Evolutionary conservation across 176 grass and related monocot species (phyloP), one percentile per base, ranked within the genome.

Genomic region (Musa itinerans): DNA sequence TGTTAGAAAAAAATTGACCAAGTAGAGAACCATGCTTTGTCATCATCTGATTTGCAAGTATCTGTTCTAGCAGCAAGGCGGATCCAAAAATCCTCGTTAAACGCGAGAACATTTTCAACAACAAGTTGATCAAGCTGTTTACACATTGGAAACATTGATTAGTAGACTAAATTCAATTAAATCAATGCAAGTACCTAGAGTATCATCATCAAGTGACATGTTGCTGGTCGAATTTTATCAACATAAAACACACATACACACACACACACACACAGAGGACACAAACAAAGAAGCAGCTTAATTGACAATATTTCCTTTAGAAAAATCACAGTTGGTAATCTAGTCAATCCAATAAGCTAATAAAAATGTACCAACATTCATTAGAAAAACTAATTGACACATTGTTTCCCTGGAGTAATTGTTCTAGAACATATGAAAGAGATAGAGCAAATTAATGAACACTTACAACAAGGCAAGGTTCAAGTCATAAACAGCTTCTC

Each of bases 31-130:
- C 86, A 78, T 92, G 81, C 95, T 94, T 99, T 89, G 78, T 94
- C 95, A 83, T 99, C 95, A 82, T 99, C 95, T 4, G 84, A 99
- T 86, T 89, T 87, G 88, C 88, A 91, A 13, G 89, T 84, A 70
- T 94, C 90, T 78, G 84, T 84, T 82, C 88, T 88, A 65, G 90
- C 86, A 14, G 91, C 88, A 68, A 99, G 78, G 56, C 88, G 86
- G 81, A 94, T 84, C 90, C 88, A 99, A 79, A 99, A 99, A 75
- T 76, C 84, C 11, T 86, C 83, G 9, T 85, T 83, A 13, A 99
- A 92, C 68, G 95, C 82, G 67, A 99, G 72, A 50, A 99, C 63
- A 81, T 99, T 99, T 87, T 99, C 95, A 82, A 99, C 90, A 62
- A 99, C 95, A 49, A 92, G 82, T 87, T 92, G 86, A 67, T 99